Base-by-base conservation (phyloP, 2,329 filamentous ascomycete species). In the Furcasterigmium sp. region DNA sequence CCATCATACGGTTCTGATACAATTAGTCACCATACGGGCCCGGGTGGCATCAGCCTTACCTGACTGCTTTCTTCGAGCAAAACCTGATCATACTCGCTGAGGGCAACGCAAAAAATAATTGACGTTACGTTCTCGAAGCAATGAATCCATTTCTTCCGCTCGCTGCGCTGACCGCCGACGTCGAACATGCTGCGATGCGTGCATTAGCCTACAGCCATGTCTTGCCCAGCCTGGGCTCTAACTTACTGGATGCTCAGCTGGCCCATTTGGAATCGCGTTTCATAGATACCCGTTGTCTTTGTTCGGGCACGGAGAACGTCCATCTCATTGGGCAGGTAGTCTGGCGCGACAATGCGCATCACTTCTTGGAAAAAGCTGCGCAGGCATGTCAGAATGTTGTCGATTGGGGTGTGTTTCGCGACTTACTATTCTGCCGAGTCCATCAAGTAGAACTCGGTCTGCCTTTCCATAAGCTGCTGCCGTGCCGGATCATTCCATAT, bases 1-100 rank as follows among this genome's bases (percentile, higher is more conserved):
- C 93, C 89, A 97, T 95, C 93, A 98, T 98, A 50, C 93, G 93
- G 64, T 98, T 98, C 89, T 95, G 54, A n/a, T n/a, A n/a, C n/a
- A n/a, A n/a, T n/a, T 34, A n/a, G n/a, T n/a, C n/a, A n/a, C n/a
- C 23, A 26, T 7, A 26, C 23, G 32, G n/a, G 32, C 11, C 32
- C 15, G 15, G 29, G 3, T n/a, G 14, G 29, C 29, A 25, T 34
- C 26, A 14, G 18, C 30, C 77, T 54, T 78, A 93, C 91, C 76
- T 97, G 93, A 60, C 91, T 96, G 67, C 88, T 95, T 68, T 97
- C 93, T 68, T 98, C 93, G 32, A 98, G 74, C 42, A 98, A 73
- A 5, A 96, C 91, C 68, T 98, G 93, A 60, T 98, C 93, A 63
- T 98, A 98, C 68, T 98, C 93, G 70, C 91, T 97, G 55, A 98